phyloP scores from a whole-genome alignment of 129 eudicot genomes.

The Saussurea involucrata region DNA sequence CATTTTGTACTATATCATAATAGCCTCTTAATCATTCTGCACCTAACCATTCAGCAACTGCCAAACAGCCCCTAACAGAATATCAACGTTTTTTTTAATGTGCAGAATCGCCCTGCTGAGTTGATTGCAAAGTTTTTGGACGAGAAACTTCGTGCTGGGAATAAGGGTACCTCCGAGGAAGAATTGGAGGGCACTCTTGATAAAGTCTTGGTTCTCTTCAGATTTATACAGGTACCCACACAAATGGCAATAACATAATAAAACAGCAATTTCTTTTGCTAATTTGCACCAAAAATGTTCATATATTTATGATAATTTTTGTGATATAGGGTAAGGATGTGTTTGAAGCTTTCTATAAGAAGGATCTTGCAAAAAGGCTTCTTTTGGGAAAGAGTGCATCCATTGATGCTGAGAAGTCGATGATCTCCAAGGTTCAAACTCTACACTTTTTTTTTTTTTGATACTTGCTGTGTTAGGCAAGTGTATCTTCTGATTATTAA shows the following conservation, averaged over 20 bases:
- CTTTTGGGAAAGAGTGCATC: slow-evolving; percentile 97
- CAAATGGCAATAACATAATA: not conserved
- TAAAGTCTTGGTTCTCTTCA: slow-evolving; percentile 88
- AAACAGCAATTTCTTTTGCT: not conserved
- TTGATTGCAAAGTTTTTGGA: slow-evolving; percentile 94
- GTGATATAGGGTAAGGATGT: slow-evolving; percentile 89
- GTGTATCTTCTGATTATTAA: slow-evolving; percentile 1
- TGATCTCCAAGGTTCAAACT: slow-evolving; percentile 82
- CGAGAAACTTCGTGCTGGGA: slow-evolving; percentile 97
- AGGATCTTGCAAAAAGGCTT: slow-evolving; percentile 97
- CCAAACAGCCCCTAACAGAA: no score
- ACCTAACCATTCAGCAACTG: no score
- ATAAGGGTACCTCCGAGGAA: slow-evolving; percentile 98
- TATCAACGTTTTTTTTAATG: slow-evolving; percentile 4
- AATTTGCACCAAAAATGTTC: not conserved
- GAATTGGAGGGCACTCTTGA: slow-evolving; percentile 97
- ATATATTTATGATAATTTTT: not conserved
- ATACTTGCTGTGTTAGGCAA: not conserved
- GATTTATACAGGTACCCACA: slow-evolving; percentile 80
- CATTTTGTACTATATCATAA: no score
- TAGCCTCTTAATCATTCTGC: no score
- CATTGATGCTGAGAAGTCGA: slow-evolving; percentile 97
- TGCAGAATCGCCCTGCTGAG: slow-evolving; percentile 97
- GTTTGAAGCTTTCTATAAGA: slow-evolving; percentile 96
- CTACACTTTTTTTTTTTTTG: not conserved